phyloP scores from a whole-genome alignment of 2,329 filamentous ascomycete genomes.

The Microcyclospora pomicola region DNA sequence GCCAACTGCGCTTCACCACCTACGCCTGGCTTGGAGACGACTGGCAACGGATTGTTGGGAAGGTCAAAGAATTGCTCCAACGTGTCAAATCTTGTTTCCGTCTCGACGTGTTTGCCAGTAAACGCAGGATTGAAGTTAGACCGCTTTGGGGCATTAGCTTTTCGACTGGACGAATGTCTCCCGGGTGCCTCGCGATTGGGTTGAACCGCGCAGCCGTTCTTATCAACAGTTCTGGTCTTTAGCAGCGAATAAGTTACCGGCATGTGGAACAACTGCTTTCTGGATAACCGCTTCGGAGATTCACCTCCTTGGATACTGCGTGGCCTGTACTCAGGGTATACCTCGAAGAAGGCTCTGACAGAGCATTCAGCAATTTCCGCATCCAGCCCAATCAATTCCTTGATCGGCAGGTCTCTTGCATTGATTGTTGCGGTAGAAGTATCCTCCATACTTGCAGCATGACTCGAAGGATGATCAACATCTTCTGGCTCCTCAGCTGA shows the following conservation, averaged over 20 bases:
- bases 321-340: conserved; percentile 18
- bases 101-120: not conserved
- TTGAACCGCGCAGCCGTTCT: too few relatives aligned
- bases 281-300: conserved; percentile 28
- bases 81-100: not conserved
- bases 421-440: too few relatives aligned
- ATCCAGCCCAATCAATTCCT: conserved; percentile 1
- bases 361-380: conserved; percentile 2
- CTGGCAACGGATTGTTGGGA: conserved; percentile 9
- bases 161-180: too few relatives aligned
- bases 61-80: conserved; percentile 13
- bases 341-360: conserved; percentile 9
- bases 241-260: conserved; percentile 4
- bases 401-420: not conserved
- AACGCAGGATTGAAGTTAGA: not conserved
- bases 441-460: too few relatives aligned
- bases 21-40: conserved; percentile 6
- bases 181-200: too few relatives aligned
- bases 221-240: too few relatives aligned
- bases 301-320: conserved; percentile 44
- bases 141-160: too few relatives aligned
- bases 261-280: conserved; percentile 22
- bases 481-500: too few relatives aligned
- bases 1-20: conserved; percentile 8
- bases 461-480: too few relatives aligned